phyloP scores from a whole-genome alignment of 371 early-diverging fungal genomes.

The Sporodiniella umbellata region DNA sequence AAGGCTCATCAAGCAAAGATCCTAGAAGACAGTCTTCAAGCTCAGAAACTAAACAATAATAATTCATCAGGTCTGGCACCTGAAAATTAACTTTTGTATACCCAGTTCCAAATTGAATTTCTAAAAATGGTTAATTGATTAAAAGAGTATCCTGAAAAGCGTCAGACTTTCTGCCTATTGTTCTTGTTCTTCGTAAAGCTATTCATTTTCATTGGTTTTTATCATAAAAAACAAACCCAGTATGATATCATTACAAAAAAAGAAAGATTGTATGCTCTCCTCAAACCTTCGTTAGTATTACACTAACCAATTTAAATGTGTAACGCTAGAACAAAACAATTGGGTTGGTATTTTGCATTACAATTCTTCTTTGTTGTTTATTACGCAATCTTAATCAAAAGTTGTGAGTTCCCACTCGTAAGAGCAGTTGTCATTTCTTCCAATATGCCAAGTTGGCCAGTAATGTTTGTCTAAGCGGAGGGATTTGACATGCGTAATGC shows the following conservation, averaged over 20 bases:
- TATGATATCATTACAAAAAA: too few species aligned
- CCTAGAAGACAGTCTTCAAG: not conserved
- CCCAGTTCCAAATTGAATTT: not conserved
- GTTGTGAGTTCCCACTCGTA: constrained; percentile 46
- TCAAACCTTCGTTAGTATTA: too few species aligned
- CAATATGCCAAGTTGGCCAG: constrained; percentile 69
- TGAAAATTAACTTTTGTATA: not conserved
- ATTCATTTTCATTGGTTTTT: too few species aligned
- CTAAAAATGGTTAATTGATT: not conserved
- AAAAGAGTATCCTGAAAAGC: not conserved
- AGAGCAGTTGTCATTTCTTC: constrained; percentile 35
- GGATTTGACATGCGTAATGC: constrained; percentile 51
- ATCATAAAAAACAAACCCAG: too few species aligned
- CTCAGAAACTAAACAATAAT: not conserved
- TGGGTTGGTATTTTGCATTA: too few species aligned
- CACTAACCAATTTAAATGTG: too few species aligned
- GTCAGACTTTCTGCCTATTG: not conserved
- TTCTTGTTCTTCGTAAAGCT: too few species aligned
- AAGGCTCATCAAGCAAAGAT: not conserved
- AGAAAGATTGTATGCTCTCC: too few species aligned
- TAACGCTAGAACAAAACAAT: too few species aligned
- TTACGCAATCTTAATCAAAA: not conserved
- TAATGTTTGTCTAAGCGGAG: constrained; percentile 66
- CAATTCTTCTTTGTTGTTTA: too few species aligned
- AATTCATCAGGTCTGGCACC: constrained; percentile 1